Percentiles rank a stretch among this genome's conserved stretches.
Conservation (phyloP, 2,329 filamentous ascomycete genomes). For the Fusarium tuaranense region DNA sequence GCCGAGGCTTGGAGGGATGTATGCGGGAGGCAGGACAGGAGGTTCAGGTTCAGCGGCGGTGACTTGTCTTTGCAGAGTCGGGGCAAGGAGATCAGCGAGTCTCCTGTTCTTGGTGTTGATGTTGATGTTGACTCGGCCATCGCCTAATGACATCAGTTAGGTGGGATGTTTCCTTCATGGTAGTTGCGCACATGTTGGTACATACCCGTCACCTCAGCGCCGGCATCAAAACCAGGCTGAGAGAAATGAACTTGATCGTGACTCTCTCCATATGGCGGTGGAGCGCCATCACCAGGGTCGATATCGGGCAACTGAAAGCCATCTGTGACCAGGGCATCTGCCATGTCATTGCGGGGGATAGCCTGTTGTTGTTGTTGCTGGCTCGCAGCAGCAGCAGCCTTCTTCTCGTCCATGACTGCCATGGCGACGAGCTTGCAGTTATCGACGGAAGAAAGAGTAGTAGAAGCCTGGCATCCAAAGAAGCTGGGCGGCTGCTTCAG, state of each 20-base stretch:
- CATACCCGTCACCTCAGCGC: conserved; percentile 67
- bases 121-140: conserved; percentile 83
- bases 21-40: conserved; percentile 70
- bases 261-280: conserved; percentile 70
- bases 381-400: conserved; percentile 36
- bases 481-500: not conserved
- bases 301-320: conserved; percentile 57
- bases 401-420: conserved; percentile 45
- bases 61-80: conserved; percentile 70
- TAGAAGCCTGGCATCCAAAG: conserved; percentile 3
- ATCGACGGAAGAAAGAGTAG: not conserved
- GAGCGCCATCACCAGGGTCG: conserved; percentile 56
- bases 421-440: conserved; percentile 31
- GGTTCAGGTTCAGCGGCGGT: conserved; percentile 60
- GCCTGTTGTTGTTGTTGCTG: conserved; percentile 33
- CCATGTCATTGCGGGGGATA: conserved; percentile 20
- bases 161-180: not conserved
- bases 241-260: conserved; percentile 69
- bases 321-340: conserved; percentile 52
- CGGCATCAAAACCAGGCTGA: conserved; percentile 72
- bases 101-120: conserved; percentile 78
- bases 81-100: conserved; percentile 75
- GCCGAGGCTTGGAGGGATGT: conserved; percentile 79
- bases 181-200: not conserved
- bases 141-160: conserved; percentile 59